Base-by-base conservation (phyloP, 2,329 filamentous ascomycete genomes). In the Colletotrichum lentis region DNA sequence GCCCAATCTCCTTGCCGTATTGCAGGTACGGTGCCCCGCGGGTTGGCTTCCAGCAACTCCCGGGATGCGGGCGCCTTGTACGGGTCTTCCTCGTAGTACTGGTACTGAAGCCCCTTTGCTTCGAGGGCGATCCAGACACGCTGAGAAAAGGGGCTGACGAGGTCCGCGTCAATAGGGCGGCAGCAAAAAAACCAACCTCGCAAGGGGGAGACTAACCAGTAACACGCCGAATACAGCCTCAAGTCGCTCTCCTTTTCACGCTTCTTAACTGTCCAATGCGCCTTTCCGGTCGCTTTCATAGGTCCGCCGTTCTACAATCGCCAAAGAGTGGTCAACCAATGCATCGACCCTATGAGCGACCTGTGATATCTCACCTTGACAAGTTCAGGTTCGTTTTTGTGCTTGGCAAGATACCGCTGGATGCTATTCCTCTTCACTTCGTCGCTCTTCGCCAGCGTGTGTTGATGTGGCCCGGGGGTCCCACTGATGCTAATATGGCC, bases 121-220 rank as follows among this genome's bases (percentile, higher is more conserved):
- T 97, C 93, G 43, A 97, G 84, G 1, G 93, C 91, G 71, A 97
- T 96, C 93, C 93, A 97, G 31, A 96, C 91, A 20, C 93, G 88
- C 76, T 96, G 93, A 1, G 93, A 93, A 76, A 95, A 96, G 31
- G 93, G 93, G 74, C 91, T 92, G 52, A 8, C 69, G 53, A 59
- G 62, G 60, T 69, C 39, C 62, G 41, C 61, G 62, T 72, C 10
- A 93, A 76, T 94, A 96, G 92, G 92, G 74, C 90, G 91, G 47
- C 20, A 11, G n/a, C 20, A 5, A 12, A 20, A 47, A n/a, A 10
- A 68, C 52, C 57, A 64, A 62, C 66, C 39, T 60, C 39, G 58
- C 60, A 71, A 49, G 60, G 43, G 57, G 55, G 63, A 57, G 62
- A 78, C 82, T 73, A 81, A 93, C 91, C 93, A 96, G 77, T 94